These are phyloP conservation scores for Castanea sativa DNA, from an alignment of 306 rosid genomes.

Conservation along the genomic window DNA sequence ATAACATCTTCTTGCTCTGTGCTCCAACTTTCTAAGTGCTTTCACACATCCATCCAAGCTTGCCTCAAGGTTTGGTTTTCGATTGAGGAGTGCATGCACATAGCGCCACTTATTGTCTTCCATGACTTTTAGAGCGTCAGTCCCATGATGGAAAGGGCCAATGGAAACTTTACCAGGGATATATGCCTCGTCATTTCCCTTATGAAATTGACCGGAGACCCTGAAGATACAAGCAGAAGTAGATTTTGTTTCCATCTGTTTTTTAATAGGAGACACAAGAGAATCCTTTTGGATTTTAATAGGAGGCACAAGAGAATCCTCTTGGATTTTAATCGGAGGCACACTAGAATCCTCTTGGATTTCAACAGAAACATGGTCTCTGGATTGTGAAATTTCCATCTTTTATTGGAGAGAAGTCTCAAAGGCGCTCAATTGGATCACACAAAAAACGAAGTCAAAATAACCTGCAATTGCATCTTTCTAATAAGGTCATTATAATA, in stretches of 20 bases:
- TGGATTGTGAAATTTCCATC: conserved; percentile 23
- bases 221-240: conserved; percentile 37
- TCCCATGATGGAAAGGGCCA: conserved; percentile 51
- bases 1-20: conserved; percentile 40
- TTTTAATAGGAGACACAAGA: conserved; percentile 41
- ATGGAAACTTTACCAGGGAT: conserved; percentile 40
- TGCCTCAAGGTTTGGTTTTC: conserved; percentile 41
- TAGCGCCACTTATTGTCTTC: conserved; percentile 52
- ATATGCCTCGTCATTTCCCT: background rate
- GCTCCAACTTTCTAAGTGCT: conserved; percentile 37
- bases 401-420: background rate
- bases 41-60: conserved; percentile 33
- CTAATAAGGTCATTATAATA: background rate
- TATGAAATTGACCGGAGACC: conserved; percentile 24
- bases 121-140: background rate
- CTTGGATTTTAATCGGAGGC: conserved; percentile 15
- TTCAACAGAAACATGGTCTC: conserved; percentile 12
- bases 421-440: background rate
- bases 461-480: background rate
- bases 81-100: conserved; percentile 41
- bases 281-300: conserved; percentile 11
- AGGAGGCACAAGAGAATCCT: conserved; percentile 32
- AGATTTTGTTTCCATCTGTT: conserved; percentile 40
- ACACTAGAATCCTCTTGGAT: conserved; percentile 26
- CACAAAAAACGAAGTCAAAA: background rate